Percentiles rank a stretch among this genome's conserved stretches.
Conservation (phyloP, 331 rosid genomes). For the Cydonia oblonga region DNA sequence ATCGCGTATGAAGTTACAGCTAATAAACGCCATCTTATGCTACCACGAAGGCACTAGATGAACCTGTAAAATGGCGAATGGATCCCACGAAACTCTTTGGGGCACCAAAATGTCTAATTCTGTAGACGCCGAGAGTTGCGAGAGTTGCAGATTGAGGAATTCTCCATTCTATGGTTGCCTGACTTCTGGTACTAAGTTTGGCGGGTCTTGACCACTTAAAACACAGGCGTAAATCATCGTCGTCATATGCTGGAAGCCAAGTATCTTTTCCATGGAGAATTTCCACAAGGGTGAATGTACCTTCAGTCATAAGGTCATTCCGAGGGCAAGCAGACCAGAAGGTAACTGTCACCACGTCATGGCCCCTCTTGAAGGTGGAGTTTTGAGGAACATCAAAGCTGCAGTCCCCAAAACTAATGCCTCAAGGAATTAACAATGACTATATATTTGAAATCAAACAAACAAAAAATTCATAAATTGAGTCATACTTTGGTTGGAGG, state of each 20-base stretch:
- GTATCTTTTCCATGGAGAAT: conserved; percentile 37
- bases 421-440: no score
- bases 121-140: conserved; percentile 67
- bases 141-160: conserved; percentile 45
- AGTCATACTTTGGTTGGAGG: no score
- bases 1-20: background rate
- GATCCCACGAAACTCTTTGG: conserved; percentile 53
- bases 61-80: conserved; percentile 62
- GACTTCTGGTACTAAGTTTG: conserved; percentile 47
- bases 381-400: conserved; percentile 49
- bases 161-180: conserved; percentile 80
- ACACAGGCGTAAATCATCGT: conserved; percentile 79
- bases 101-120: conserved; percentile 75
- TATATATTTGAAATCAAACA: no score
- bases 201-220: conserved; percentile 78
- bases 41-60: conserved; percentile 71
- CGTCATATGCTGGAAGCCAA: conserved; percentile 83
- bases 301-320: conserved; percentile 85
- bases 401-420: conserved; percentile 59
- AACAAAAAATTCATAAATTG: no score
- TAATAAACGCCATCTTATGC: conserved; percentile 20
- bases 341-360: conserved; percentile 36
- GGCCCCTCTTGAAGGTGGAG: conserved; percentile 54
- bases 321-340: conserved; percentile 95
- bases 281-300: conserved; percentile 83